These are phyloP conservation scores for Lactifluus rugatus DNA, from an alignment of 768 basidiomycete species.

Conservation along the genomic window DNA sequence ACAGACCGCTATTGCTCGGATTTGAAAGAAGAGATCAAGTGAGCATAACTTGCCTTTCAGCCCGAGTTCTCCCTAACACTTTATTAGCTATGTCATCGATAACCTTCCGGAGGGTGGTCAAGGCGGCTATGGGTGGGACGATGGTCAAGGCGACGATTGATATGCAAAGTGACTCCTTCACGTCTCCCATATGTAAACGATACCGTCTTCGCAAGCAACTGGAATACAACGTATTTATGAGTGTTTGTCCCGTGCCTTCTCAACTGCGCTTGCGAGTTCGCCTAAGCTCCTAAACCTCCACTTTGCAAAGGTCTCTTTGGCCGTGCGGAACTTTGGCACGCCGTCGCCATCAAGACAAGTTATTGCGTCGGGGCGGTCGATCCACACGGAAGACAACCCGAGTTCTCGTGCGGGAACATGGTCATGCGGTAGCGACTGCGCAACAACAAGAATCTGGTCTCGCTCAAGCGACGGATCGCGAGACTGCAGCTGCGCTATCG, in stretches of 20 bases:
- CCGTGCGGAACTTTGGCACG: constrained; percentile 18
- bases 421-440: constrained; percentile 60
- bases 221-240: not conserved
- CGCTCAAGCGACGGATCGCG: constrained; percentile 24
- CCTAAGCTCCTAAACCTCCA: constrained; percentile 45
- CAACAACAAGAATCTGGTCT: constrained; percentile 53
- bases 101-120: constrained; percentile 66
- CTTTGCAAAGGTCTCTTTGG: constrained; percentile 22
- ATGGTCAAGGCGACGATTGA: constrained; percentile 76
- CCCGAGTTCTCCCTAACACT: constrained; percentile 7
- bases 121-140: constrained; percentile 63
- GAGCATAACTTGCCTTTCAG: constrained; percentile 26
- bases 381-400: constrained; percentile 56
- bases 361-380: constrained; percentile 34
- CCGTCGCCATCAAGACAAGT: constrained; percentile 33
- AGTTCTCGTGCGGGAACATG: constrained; percentile 49
- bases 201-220: not conserved
- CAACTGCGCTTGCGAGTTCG: constrained; percentile 51
- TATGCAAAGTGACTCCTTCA: not conserved
- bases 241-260: constrained; percentile 23
- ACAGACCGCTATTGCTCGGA: constrained; percentile 79
- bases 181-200: not conserved
- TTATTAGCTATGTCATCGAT: constrained; percentile 53
- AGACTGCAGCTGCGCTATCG: constrained; percentile 31
- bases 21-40: constrained; percentile 79